Base-by-base conservation (phyloP, 805 yeast genomes). In the Candida tibetensis region DNA sequence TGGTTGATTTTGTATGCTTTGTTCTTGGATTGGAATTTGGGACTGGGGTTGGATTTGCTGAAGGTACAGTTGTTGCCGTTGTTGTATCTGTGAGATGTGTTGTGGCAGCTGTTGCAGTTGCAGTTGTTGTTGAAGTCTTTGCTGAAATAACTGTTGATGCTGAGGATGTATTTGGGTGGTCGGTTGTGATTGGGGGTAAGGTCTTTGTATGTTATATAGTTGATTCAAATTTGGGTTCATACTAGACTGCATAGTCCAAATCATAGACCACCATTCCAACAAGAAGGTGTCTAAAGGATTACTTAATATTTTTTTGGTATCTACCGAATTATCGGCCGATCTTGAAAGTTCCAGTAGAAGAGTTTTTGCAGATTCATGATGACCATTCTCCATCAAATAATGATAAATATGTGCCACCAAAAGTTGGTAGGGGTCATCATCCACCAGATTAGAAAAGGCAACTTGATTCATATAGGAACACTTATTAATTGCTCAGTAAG, bases 251-350 rank as follows among this genome's bases (percentile, higher is more conserved):
- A 72, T 40, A 12, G 73, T 61, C 74, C 77, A 71, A 10, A 77
- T 48, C 7, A 71, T 56, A 35, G 69, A 66, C 79, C 81, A 77
- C 82, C 82, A 77, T 45, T 77, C 81, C 33, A 72, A 52, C 10
- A 77, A 52, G 42, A 75, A 74, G 0, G 78, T 66, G 15, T 73
- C 76, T 3, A 66, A 23, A 3, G 42, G 32, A 16, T 18, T 12
- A n/a, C 66, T 65, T 26, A 70, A 51, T 70, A 66, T 69, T 40
- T 37, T 44, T 18, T 68, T 41, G 34, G 44, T 23, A 12, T 33
- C 45, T 9, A 36, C 29, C 31, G 22, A 17, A 42, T 28, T 46
- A 30, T 5, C 40, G 0, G 77, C 75, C 4, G 71, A 66, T 36
- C 67, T 71, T 2, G 73, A 69, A 2, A 42, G 18, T 41, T 74